These are phyloP conservation scores for Eremochloa ophiuroides DNA, from an alignment of 176 grass and related monocot genomes.

Conservation along the genomic window DNA sequence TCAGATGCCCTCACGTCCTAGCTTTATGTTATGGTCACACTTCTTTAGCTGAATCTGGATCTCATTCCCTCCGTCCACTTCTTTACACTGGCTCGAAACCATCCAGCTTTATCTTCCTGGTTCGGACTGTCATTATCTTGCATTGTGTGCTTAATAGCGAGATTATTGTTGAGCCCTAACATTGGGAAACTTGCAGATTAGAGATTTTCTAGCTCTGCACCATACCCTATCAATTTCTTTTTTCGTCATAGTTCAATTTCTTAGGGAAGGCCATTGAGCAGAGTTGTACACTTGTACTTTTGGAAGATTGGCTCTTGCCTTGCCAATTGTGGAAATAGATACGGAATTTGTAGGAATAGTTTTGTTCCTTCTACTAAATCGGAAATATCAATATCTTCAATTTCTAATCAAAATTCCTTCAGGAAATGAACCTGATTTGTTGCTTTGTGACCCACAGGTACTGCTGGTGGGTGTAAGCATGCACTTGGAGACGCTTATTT, in stretches of 20 bases:
- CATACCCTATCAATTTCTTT: not conserved
- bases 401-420: not conserved
- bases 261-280: not conserved
- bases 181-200: not conserved
- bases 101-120: not conserved
- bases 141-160: not conserved
- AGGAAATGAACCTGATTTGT: slow-evolving; percentile 5
- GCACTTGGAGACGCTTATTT: slow-evolving; percentile 9
- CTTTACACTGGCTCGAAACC: not conserved
- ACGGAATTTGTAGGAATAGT: not conserved
- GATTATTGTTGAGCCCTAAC: not conserved
- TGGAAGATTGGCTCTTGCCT: not conserved
- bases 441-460: slow-evolving; percentile 40
- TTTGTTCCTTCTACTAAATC: not conserved
- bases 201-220: not conserved
- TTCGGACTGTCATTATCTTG: not conserved
- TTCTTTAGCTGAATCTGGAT: not conserved
- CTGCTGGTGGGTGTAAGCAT: not conserved
- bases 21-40: not conserved
- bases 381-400: not conserved
- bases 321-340: not conserved
- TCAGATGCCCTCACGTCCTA: not conserved
- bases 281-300: not conserved
- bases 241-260: not conserved
- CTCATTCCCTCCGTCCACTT: not conserved